Conservation (phyloP, 208 protist species). For the Trypanosoma avium region DNA sequence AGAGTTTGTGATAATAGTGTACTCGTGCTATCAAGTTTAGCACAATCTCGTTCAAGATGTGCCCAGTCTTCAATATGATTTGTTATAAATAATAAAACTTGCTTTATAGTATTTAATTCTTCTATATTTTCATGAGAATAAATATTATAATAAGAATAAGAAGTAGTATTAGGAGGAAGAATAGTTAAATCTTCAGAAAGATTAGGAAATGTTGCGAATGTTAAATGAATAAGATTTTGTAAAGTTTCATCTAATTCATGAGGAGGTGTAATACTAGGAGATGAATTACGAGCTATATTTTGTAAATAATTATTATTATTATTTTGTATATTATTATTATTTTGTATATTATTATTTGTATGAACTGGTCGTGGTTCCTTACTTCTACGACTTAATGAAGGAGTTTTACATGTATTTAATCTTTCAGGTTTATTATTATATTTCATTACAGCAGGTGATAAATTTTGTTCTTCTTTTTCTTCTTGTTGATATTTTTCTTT, state of each 20-base stretch:
- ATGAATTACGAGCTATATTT: no score
- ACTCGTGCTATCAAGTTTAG: not conserved
- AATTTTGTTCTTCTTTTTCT: not conserved
- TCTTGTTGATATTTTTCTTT: not conserved
- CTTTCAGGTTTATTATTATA: not conserved
- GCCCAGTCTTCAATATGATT: conserved; percentile 2
- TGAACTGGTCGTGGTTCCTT: not conserved
- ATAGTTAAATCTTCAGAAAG: no score
- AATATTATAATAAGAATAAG: no score
- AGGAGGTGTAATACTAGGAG: no score
- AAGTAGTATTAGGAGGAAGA: no score
- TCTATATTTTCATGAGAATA: no score
- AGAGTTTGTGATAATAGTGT: conserved; percentile 6
- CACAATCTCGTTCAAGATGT: not conserved
- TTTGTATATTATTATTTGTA: not conserved
- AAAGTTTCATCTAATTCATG: no score
- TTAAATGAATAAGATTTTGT: no score
- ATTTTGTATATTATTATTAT: no score
- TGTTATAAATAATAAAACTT: conserved; percentile 5
- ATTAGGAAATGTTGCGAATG: no score
- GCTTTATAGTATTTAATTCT: no score
- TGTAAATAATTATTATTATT: no score
- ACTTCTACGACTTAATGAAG: conserved; percentile 7
- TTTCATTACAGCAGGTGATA: not conserved
- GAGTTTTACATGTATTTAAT: conserved; percentile 1